Evolutionary conservation across 1,284 basidiomycete species (phyloP).

Genomic region (Apiotrichum montevideense): DNA sequence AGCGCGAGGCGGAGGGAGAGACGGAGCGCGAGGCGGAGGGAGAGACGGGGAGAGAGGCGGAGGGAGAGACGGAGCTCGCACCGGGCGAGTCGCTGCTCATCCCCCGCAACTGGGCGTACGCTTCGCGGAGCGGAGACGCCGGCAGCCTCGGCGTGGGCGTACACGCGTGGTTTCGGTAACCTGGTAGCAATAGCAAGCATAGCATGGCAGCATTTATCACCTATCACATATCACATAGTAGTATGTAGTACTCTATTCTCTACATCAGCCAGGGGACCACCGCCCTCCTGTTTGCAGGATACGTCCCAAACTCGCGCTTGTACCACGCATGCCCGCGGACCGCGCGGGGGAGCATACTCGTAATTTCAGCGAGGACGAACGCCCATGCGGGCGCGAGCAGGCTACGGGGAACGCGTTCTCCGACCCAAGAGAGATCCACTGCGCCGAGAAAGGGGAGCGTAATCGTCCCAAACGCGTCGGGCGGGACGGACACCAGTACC

Average conservation of each 20-base stretch:
- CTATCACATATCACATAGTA: neutral
- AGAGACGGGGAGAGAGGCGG: too few species aligned
- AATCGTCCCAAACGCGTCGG: neutral
- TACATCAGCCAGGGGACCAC: conserved; percentile 63
- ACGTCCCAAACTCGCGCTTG: conserved; percentile 59
- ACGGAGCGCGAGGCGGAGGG: conserved; percentile 15
- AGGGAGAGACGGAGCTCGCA: conserved; percentile 15
- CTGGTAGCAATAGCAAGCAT: neutral
- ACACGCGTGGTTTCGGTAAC: conserved; percentile 41
- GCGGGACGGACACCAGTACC: conserved; percentile 15
- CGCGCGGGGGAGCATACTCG: conserved; percentile 71
- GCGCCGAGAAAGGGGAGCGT: neutral
- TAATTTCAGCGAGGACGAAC: conserved; percentile 65
- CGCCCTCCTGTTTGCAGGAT: conserved; percentile 59
- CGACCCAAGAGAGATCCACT: neutral
- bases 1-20: conserved; percentile 26
- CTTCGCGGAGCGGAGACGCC: conserved; percentile 23
- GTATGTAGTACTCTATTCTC: neutral
- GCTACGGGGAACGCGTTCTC: neutral
- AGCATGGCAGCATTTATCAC: neutral
- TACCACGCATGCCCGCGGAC: conserved; percentile 78
- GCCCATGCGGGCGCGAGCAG: conserved; percentile 62
- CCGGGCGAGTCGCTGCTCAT: conserved; percentile 38
- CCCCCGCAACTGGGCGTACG: conserved; percentile 44
- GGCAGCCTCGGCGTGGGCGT: conserved; percentile 29